Conservation (phyloP, 208 protist species). For the Acanthamoeba triangularis region DNA sequence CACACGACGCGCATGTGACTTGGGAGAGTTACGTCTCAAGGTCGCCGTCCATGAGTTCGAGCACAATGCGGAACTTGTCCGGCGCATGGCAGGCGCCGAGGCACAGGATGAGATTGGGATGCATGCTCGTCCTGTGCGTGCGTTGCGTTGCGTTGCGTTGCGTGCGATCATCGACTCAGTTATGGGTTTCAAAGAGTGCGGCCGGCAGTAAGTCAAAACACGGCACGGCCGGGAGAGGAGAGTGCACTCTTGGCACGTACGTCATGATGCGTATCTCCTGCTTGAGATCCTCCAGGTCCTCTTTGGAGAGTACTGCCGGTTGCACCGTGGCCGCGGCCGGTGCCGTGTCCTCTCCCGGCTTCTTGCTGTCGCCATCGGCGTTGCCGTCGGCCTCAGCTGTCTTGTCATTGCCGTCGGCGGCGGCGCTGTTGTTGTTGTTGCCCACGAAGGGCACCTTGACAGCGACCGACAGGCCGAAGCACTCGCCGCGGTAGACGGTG, state of each 20-base stretch:
- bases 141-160: too few species aligned
- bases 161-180: too few species aligned
- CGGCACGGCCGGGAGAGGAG: too few species aligned
- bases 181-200: too few species aligned
- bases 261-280: slow-evolving; percentile 72
- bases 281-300: slow-evolving; percentile 52
- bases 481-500: slow-evolving; percentile 64
- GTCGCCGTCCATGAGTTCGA: slow-evolving; percentile 76
- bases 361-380: not conserved
- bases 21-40: not conserved
- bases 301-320: not conserved
- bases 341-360: not conserved
- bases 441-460: slow-evolving; percentile 63
- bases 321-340: not conserved
- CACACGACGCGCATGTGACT: not conserved
- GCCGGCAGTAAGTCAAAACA: too few species aligned
- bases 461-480: slow-evolving; percentile 32
- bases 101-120: slow-evolving; percentile 63
- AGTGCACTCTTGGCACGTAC: too few species aligned
- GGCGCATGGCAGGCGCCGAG: slow-evolving; percentile 56
- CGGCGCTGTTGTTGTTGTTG: not conserved
- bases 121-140: slow-evolving; percentile 15
- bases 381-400: not conserved
- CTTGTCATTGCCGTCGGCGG: not conserved
- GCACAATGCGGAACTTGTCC: slow-evolving; percentile 63